A percentile compares a stretch with the other conserved stretches of the same genome.
phyloP scores from a whole-genome alignment of 1,284 basidiomycete species.

The Austropuccinia psidii region DNA sequence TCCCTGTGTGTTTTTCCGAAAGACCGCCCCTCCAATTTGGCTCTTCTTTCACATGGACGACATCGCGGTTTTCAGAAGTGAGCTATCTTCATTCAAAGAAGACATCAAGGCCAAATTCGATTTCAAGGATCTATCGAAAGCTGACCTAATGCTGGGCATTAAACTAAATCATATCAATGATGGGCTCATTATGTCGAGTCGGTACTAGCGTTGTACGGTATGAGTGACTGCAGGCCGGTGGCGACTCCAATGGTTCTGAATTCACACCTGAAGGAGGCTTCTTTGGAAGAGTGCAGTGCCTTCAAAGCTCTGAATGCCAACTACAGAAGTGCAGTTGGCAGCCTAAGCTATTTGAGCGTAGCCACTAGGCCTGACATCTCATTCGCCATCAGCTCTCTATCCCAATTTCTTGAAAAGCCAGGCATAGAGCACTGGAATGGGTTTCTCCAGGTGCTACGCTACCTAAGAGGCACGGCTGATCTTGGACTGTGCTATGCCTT shows the following conservation, averaged over 20 bases:
- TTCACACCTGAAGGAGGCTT: no score
- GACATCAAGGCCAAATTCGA: neutral
- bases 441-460: neutral
- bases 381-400: neutral
- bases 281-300: no score
- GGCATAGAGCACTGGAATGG: neutral
- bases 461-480: neutral
- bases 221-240: neutral
- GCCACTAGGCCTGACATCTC: neutral
- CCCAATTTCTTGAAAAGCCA: neutral
- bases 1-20: neutral
- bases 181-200: neutral
- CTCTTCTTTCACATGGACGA: conserved; percentile 16
- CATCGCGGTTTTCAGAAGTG: neutral
- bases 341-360: neutral
- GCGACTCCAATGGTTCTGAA: neutral
- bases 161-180: neutral
- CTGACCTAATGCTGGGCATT: neutral
- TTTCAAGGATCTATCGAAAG: neutral
- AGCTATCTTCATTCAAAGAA: neutral
- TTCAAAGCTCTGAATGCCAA: no score
- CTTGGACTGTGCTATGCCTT: no score
- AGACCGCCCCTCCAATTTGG: no score
- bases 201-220: neutral
- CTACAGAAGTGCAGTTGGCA: neutral